Conservation (phyloP, 495 filamentous ascomycete species). For the Pyrenula aspistea region DNA sequence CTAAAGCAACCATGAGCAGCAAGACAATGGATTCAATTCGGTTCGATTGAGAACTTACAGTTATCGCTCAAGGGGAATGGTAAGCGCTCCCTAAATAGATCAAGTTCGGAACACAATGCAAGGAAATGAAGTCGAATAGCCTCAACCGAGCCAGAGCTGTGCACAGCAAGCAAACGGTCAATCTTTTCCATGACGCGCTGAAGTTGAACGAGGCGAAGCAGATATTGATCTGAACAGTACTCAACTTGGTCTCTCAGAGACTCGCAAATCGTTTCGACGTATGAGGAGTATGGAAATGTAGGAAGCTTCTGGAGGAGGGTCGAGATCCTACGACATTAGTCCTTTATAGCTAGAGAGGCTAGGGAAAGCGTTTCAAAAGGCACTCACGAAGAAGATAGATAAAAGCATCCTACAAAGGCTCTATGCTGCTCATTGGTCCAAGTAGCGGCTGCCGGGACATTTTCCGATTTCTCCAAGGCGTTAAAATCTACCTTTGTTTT, state of each 20-base stretch:
- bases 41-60: too few relatives aligned
- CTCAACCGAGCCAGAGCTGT: slow-evolving; percentile 9
- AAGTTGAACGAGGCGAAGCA: slow-evolving; percentile 11
- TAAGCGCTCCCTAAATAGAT: slow-evolving; percentile 7
- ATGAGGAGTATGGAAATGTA: slow-evolving; percentile 8
- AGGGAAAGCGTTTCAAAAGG: background rate
- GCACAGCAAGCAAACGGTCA: slow-evolving; percentile 8
- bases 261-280: slow-evolving; percentile 12
- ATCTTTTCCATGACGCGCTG: slow-evolving; percentile 17
- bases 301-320: slow-evolving; percentile 14
- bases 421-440: slow-evolving; percentile 14
- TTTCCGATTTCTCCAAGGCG: background rate
- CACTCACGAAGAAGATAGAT: slow-evolving; percentile 14
- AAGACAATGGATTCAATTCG: too few relatives aligned
- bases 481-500: slow-evolving; percentile 11
- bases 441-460: slow-evolving; percentile 6
- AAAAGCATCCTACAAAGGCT: slow-evolving; percentile 13
- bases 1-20: slow-evolving; percentile 1
- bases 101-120: slow-evolving; percentile 12
- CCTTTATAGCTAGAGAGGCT: background rate
- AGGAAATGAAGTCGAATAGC: slow-evolving; percentile 11
- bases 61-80: slow-evolving; percentile 7
- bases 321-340: slow-evolving; percentile 4
- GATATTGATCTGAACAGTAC: slow-evolving; percentile 10
- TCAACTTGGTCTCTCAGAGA: slow-evolving; percentile 9